Evolutionary conservation across 805 yeast species (phyloP).

Genomic region (Candida tammaniensis): DNA sequence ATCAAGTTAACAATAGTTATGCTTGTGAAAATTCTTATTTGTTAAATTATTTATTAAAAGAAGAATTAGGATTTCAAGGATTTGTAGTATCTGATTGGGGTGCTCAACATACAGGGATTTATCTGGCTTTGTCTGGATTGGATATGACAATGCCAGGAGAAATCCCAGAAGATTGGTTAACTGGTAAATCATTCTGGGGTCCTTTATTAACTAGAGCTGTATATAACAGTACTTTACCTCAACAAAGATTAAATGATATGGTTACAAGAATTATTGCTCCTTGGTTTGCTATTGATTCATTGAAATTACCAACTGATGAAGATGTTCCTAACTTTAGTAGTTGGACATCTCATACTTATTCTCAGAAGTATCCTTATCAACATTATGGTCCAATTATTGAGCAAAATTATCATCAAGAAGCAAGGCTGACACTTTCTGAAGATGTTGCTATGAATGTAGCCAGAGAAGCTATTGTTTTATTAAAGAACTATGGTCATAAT

Average conservation of each 20-base stretch:
- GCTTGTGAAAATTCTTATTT: slow-evolving; percentile 60
- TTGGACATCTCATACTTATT: slow-evolving; percentile 55
- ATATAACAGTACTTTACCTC: slow-evolving; percentile 53
- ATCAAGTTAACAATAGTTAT: slow-evolving; percentile 53
- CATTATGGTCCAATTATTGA: slow-evolving; percentile 52
- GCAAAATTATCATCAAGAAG: slow-evolving; percentile 55
- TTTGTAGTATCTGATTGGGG: slow-evolving; percentile 68
- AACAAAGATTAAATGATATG: slow-evolving; percentile 58
- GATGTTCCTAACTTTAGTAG: slow-evolving; percentile 54
- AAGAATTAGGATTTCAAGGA: slow-evolving; percentile 64
- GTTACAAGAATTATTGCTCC: slow-evolving; percentile 58
- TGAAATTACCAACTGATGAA: slow-evolving; percentile 37
- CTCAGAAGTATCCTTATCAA: slow-evolving; percentile 53
- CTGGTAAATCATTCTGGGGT: slow-evolving; percentile 57
- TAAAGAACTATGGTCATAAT: slow-evolving; percentile 50
- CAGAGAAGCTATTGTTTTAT: slow-evolving; percentile 53
- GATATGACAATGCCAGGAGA: slow-evolving; percentile 71
- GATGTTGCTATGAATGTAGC: slow-evolving; percentile 52
- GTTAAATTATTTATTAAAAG: slow-evolving; percentile 54
- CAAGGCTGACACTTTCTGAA: slow-evolving; percentile 46
- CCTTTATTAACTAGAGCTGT: slow-evolving; percentile 54
- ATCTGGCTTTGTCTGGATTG: slow-evolving; percentile 54
- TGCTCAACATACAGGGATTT: slow-evolving; percentile 59
- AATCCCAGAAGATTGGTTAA: slow-evolving; percentile 49
- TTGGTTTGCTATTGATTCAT: slow-evolving; percentile 43